Base-by-base conservation (phyloP, 2,329 filamentous ascomycete genomes). In the Fusarium vanettenii region DNA sequence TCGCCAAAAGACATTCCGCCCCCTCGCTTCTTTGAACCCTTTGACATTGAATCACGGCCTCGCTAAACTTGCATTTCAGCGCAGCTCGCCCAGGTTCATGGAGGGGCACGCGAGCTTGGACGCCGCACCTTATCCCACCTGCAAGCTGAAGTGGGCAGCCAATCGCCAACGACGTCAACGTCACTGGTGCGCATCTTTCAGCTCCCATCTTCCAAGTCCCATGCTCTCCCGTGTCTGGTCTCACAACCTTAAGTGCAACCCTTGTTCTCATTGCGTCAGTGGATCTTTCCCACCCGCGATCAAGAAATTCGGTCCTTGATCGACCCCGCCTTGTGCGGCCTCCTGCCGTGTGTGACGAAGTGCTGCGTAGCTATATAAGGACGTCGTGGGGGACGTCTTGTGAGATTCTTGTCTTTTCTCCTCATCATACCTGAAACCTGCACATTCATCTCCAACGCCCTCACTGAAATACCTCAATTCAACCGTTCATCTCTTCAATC, bases 211-310 rank as follows among this genome's bases (percentile, higher is more conserved):
- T 20, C 35, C 39, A 16, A 37, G 52, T 43, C 59, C 50, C 57
- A 39, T 45, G 20, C 29, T 45, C 41, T 43, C 39, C 39, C 41
- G 11, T 14, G 8, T 8, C 22, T 59, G 45, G 64, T 66, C 56
- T 57, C 22, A 56, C 60, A 25, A 48, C 29, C 60, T 48, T 31
- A 25, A 59, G 57, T n/a, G n/a, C 48, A 63, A 62, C 48, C 71
- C 68, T 66, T 66, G 64, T 59, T 59, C 27, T 33, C 27, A 63
- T 76, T 76, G 75, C 75, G 72, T 77, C 75, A 77, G 74, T 31
- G 64, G 62, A 48, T 64, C 33, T 60, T 66, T 64, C 59, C 39
- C 43, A 9, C 27, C 41, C 60, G 27, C 39, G 67, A 74, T 67
- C 65, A 72, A 60, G 68, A 50, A 50, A 71, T 39, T 18, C 18